phyloP scores from a whole-genome alignment of 1,139 yeast species.

The Hanseniaspora sp. region DNA sequence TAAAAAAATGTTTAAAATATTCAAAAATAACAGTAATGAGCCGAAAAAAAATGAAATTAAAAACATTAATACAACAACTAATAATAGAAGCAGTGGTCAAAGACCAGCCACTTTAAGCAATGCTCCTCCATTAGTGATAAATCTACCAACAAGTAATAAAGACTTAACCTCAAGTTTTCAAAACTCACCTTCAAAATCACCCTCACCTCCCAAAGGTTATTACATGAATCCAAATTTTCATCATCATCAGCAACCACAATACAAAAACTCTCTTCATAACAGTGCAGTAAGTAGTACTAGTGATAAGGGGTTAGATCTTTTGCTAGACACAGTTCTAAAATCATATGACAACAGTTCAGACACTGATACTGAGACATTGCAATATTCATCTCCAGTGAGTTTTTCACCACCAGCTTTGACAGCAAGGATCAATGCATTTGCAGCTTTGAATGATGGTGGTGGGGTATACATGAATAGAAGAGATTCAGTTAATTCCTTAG shows the following conservation, averaged over 20 bases:
- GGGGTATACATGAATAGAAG: background rate
- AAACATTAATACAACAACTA: too few relatives aligned
- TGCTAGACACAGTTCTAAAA: background rate
- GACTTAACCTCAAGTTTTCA: background rate
- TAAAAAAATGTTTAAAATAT: conserved; percentile 12
- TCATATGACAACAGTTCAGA: background rate
- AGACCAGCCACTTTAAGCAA: conserved; percentile 10
- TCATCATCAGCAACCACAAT: background rate
- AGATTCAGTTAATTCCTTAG: background rate
- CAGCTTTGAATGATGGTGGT: background rate
- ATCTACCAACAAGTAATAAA: background rate
- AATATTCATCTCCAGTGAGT: background rate
- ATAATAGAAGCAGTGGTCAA: background rate
- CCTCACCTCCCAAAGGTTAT: background rate
- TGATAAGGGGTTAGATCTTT: background rate
- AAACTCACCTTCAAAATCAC: background rate
- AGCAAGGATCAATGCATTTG: background rate
- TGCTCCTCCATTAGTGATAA: background rate
- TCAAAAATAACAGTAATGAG: background rate
- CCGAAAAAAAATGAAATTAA: background rate
- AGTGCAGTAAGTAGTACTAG: background rate
- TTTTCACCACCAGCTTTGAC: background rate
- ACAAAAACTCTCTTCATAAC: background rate
- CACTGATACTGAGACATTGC: background rate
- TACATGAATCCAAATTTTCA: too few relatives aligned